Conservation (phyloP, 768 basidiomycete species). For the Naganishia onofrii region DNA sequence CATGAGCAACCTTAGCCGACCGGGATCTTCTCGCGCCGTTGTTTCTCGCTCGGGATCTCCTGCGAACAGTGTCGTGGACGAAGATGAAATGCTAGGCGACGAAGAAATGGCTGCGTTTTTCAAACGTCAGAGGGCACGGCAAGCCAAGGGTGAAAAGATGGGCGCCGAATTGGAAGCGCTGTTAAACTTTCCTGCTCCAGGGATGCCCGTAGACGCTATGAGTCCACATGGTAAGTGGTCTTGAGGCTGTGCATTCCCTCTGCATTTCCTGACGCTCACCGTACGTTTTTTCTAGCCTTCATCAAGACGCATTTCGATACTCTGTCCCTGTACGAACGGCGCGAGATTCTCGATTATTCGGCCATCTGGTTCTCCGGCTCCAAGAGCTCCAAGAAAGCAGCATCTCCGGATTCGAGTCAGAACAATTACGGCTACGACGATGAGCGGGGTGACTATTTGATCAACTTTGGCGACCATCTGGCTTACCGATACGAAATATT, state of each 20-base stretch:
- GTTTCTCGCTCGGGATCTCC: conserved; percentile 26
- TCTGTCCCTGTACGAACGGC: conserved; percentile 81
- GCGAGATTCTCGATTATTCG: conserved; percentile 84
- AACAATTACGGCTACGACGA: conserved; percentile 97
- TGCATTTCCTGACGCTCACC: neutral
- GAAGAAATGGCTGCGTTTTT: conserved; percentile 98
- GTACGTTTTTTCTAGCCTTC: conserved; percentile 41
- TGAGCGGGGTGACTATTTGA: conserved; percentile 92
- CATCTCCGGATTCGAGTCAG: conserved; percentile 65
- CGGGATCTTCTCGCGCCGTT: neutral
- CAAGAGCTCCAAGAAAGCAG: conserved; percentile 76
- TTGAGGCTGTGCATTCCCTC: neutral
- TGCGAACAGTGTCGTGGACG: conserved; percentile 32
- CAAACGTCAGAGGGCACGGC: conserved; percentile 82
- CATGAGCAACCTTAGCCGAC: conserved; percentile 3
- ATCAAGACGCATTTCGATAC: conserved; percentile 58
- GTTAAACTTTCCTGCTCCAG: conserved; percentile 88
- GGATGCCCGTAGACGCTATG: conserved; percentile 58
- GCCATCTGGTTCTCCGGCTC: conserved; percentile 74
- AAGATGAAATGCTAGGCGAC: conserved; percentile 62
- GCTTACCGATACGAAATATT: conserved; percentile 90
- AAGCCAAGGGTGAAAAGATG: conserved; percentile 64
- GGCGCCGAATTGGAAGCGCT: conserved; percentile 84
- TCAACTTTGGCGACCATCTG: conserved; percentile 86
- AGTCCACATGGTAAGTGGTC: conserved; percentile 30